Evolutionary conservation across 192 early-diverging fungal genomes (phyloP).

Genomic region (Coemansia pectinata): DNA sequence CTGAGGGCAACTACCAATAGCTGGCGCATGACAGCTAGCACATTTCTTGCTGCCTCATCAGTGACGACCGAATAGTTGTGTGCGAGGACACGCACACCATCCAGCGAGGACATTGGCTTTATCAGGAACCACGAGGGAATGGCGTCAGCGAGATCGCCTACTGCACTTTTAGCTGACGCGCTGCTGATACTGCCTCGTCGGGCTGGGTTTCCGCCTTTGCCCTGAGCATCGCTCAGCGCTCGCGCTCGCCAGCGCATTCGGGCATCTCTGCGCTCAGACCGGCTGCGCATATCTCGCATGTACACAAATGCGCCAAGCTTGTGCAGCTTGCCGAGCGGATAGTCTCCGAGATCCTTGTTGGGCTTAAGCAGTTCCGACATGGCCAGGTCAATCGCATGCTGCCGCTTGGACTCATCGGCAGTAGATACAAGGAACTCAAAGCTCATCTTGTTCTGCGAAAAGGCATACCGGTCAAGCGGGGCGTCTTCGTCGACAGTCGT

Average conservation of each 20-base stretch:
- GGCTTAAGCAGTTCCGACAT: constrained; percentile 44
- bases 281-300: constrained; percentile 51
- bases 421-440: constrained; percentile 37
- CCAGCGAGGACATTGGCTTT: constrained; percentile 33
- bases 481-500: constrained; percentile 52
- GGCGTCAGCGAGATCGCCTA: constrained; percentile 30
- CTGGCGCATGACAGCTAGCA: constrained; percentile 51
- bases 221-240: constrained; percentile 20
- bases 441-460: constrained; percentile 45
- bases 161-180: neutral
- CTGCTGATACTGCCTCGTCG: neutral
- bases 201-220: neutral
- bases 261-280: constrained; percentile 35
- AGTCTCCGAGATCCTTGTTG: constrained; percentile 2
- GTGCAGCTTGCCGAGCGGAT: constrained; percentile 35
- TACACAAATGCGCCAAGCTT: constrained; percentile 41
- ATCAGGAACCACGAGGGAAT: constrained; percentile 56
- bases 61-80: constrained; percentile 54
- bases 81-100: constrained; percentile 52
- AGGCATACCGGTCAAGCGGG: constrained; percentile 41
- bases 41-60: constrained; percentile 41
- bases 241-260: constrained; percentile 31
- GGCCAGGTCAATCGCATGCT: constrained; percentile 37
- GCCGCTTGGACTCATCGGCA: constrained; percentile 23
- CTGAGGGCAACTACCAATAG: constrained; percentile 44